These are phyloP conservation scores for Aureobasidium sp. DNA, from an alignment of 2,329 filamentous ascomycete species.

Conservation along the genomic window DNA sequence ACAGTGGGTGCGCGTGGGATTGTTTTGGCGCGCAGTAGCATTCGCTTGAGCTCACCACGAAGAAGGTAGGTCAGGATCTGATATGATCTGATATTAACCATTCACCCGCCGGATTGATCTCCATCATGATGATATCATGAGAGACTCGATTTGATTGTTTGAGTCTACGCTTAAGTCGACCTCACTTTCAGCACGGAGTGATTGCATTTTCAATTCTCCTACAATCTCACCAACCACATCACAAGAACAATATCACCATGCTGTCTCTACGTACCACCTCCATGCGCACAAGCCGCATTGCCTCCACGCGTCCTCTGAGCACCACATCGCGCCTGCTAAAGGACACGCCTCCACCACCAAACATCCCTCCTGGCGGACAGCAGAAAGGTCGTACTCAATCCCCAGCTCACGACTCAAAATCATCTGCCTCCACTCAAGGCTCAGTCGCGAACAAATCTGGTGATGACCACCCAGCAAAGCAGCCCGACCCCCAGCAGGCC, in stretches of 20 bases:
- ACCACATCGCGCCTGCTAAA: neutral
- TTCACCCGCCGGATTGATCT: neutral
- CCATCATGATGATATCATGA: constrained; percentile 14
- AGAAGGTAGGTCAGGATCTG: neutral
- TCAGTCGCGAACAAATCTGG: constrained; percentile 24
- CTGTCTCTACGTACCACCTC: neutral
- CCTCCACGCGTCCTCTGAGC: constrained; percentile 1
- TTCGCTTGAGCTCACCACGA: neutral
- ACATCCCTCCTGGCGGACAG: neutral
- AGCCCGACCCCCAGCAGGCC: constrained; percentile 30
- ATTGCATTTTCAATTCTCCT: neutral
- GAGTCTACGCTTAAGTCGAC: neutral
- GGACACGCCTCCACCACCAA: neutral
- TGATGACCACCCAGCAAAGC: constrained; percentile 33
- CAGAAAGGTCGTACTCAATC: neutral
- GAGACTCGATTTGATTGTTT: neutral
- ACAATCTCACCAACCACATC: neutral
- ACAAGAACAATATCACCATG: neutral
- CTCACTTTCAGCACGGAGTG: neutral
- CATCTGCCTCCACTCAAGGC: constrained; percentile 27
- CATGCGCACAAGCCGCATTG: neutral
- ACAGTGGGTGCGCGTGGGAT: no score
- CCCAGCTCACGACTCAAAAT: constrained; percentile 21
- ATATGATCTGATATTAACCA: neutral
- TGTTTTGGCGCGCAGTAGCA: neutral